Base-by-base conservation (phyloP, 306 rosid species). In the Malus sylvestris region DNA sequence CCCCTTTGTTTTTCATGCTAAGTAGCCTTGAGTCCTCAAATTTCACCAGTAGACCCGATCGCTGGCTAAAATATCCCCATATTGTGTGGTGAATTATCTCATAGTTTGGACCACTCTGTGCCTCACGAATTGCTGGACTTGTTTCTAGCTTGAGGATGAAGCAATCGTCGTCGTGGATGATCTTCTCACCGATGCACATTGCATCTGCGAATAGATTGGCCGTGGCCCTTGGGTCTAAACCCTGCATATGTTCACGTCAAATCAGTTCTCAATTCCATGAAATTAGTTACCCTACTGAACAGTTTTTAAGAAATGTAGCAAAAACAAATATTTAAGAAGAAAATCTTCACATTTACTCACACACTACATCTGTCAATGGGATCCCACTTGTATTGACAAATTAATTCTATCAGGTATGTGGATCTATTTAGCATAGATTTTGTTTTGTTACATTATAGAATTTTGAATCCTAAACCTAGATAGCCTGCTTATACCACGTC, bases 31-130 rank as follows among this genome's bases (percentile, higher is more conserved):
- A 92, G 71, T 95, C 98, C 79, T 92, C 97, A 23, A 95, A 92
- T 33, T 95, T 95, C 40, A 89, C 76, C 18, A 95, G 58, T 4
- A 95, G 92, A 18, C 98, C 98, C 3, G 97, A 95, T 18, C 97
- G 82, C 22, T 92, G 98, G 88, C 98, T 95, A 81, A 95, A 95
- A 65, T 95, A 95, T 2, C 97, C 97, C 97, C 98, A 93, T 44
- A 89, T 80, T 0, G 96, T 93, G 84, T 93, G 98, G 81, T 93
- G 98, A 53, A 91, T 93, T 27, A 91, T 87, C 80, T 93, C 97
- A 45, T 76, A 88, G 74, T 89, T 82, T 42, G 85, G 69, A 1
- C 96, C 90, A 10, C 96, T 86, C 52, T 88, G 96, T 2, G 93
- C 89, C 72, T 91, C 96, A 0, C 95, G 86, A 57, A 87, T 82